These are phyloP conservation scores for Ampelomyces quisqualis DNA, from an alignment of 2,329 filamentous ascomycete species.

Conservation along the genomic window DNA sequence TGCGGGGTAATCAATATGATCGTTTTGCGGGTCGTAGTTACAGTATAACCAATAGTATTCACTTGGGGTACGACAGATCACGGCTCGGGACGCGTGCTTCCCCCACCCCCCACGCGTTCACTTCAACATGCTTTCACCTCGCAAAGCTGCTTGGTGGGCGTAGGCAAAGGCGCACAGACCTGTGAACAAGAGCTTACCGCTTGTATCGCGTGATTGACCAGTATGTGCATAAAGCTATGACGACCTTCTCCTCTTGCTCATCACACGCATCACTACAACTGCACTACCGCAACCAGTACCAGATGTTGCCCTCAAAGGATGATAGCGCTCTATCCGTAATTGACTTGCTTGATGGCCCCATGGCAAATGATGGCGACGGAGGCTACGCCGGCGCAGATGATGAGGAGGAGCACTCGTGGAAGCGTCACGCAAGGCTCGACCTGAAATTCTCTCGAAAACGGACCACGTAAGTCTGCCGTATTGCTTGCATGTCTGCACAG, in stretches of 20 bases:
- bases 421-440: constrained; percentile 10
- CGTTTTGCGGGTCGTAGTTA: too few species aligned
- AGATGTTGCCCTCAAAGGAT: constrained; percentile 21
- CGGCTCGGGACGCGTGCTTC: too few species aligned
- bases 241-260: too few species aligned
- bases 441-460: constrained; percentile 16
- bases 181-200: constrained; percentile 2
- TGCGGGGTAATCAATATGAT: too few species aligned
- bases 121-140: not conserved
- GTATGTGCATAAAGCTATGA: too few species aligned
- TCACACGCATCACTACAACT: not conserved
- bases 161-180: not conserved
- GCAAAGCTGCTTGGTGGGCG: not conserved
- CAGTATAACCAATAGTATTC: too few species aligned
- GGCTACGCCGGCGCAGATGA: not conserved
- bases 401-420: constrained; percentile 8
- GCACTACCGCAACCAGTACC: constrained; percentile 14
- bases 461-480: constrained; percentile 13
- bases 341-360: not conserved
- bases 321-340: constrained; percentile 3
- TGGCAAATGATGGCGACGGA: constrained; percentile 1
- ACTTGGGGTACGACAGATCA: too few species aligned
- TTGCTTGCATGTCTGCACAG: not conserved
- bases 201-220: too few species aligned
- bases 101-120: constrained; percentile 1